Percentiles rank a stretch among this genome's conserved stretches.
Evolutionary conservation across 352 stramenopile genomes (phyloP).

Genomic region (Pythium aphanidermatum): DNA sequence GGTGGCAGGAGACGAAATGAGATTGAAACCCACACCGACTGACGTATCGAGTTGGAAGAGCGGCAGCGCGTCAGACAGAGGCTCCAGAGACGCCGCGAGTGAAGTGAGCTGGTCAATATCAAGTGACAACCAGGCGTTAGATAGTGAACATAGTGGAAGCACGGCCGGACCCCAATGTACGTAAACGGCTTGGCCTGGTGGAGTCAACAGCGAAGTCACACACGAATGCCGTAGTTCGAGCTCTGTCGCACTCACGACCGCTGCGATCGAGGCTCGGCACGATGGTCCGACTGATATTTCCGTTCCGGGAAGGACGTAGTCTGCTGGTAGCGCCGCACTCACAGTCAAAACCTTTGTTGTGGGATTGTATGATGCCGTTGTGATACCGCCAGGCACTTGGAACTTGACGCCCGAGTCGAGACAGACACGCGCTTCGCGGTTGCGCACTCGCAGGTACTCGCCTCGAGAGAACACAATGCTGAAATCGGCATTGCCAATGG

Average conservation of each 20-base stretch:
- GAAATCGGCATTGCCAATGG: slow-evolving; percentile 32
- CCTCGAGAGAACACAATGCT: slow-evolving; percentile 41
- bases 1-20: slow-evolving; percentile 19
- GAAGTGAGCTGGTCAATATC: slow-evolving; percentile 17
- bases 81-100: slow-evolving; percentile 27
- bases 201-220: slow-evolving; percentile 15
- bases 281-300: slow-evolving; percentile 40
- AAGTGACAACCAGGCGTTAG: slow-evolving; percentile 46
- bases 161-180: slow-evolving; percentile 64
- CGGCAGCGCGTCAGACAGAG: slow-evolving; percentile 36
- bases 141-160: slow-evolving; percentile 45
- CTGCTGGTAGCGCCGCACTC: slow-evolving; percentile 21
- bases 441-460: slow-evolving; percentile 55
- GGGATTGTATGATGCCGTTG: slow-evolving; percentile 24
- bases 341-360: slow-evolving; percentile 32
- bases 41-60: slow-evolving; percentile 53
- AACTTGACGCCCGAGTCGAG: slow-evolving; percentile 52
- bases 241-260: slow-evolving; percentile 13
- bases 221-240: slow-evolving; percentile 33
- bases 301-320: slow-evolving; percentile 25
- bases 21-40: slow-evolving; percentile 32
- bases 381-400: slow-evolving; percentile 29
- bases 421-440: slow-evolving; percentile 54
- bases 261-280: slow-evolving; percentile 21
- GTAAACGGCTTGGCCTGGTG: slow-evolving; percentile 22